A percentile compares a stretch with the other conserved stretches of the same genome.
Evolutionary conservation across 202 grass and related monocot species (phyloP).

Genomic region (Digitaria exilis): DNA sequence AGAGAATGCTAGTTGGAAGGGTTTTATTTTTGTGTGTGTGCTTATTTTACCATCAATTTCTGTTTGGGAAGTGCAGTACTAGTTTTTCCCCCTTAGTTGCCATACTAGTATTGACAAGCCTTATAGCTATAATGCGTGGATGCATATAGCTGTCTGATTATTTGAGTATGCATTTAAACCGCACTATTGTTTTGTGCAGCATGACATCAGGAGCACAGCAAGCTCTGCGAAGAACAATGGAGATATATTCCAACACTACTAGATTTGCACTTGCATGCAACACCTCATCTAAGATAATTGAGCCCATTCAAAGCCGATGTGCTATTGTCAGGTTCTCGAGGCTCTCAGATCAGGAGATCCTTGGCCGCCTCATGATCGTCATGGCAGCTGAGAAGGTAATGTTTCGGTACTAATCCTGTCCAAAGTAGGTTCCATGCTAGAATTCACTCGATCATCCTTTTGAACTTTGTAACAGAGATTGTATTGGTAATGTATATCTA

Average conservation of each 20-base stretch:
- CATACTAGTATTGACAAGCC: neutral
- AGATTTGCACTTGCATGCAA: conserved; percentile 95
- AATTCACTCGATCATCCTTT: neutral
- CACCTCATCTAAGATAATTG: conserved; percentile 97
- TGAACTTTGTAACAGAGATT: neutral
- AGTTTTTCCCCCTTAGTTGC: neutral
- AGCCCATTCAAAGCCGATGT: conserved; percentile 96
- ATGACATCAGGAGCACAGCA: conserved; percentile 97
- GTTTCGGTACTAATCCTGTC: neutral
- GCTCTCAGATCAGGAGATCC: conserved; percentile 90
- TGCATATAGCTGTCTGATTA: neutral
- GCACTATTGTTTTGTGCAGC: conserved; percentile 51
- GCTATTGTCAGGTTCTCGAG: conserved; percentile 93
- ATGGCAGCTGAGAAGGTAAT: conserved; percentile 90
- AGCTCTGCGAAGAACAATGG: conserved; percentile 94
- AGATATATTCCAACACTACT: conserved; percentile 97
- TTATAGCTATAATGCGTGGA: neutral
- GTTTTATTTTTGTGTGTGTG: too few relatives aligned
- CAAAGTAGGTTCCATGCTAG: neutral
- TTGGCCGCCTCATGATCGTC: conserved; percentile 79
- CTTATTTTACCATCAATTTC: neutral
- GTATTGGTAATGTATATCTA: neutral
- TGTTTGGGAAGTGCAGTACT: neutral
- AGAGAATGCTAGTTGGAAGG: neutral
- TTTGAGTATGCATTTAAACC: neutral